Conservation (phyloP, 2,329 filamentous ascomycete genomes). For the Diatrype stigma region DNA sequence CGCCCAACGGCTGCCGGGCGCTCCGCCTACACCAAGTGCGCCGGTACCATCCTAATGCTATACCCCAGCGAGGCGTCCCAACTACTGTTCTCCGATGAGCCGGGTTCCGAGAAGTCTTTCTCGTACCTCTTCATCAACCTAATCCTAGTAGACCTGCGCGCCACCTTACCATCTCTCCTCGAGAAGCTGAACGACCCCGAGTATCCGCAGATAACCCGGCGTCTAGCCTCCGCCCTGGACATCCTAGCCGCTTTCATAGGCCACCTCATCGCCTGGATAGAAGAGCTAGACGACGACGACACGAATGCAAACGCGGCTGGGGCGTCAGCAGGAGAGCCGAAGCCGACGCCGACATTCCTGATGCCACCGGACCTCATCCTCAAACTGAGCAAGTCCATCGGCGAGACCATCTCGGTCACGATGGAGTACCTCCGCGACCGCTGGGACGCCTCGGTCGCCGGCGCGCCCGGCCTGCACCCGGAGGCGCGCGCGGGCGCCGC, state of each 20-base stretch:
- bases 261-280: conserved; percentile 50
- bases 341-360: conserved; percentile 34
- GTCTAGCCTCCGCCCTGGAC: conserved; percentile 59
- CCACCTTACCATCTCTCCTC: conserved; percentile 57
- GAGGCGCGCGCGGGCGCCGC: conserved; percentile 44
- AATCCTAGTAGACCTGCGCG: conserved; percentile 62
- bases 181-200: conserved; percentile 51
- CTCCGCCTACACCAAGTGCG: conserved; percentile 55
- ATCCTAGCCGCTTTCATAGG: conserved; percentile 58
- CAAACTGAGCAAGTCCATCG: conserved; percentile 55
- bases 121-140: conserved; percentile 61
- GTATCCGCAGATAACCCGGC: conserved; percentile 47
- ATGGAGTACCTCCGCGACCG: conserved; percentile 65
- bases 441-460: conserved; percentile 64
- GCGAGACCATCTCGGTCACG: conserved; percentile 59
- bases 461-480: conserved; percentile 57
- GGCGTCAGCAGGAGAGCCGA: conserved; percentile 1
- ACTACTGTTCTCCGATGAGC: conserved; percentile 49
- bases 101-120: conserved; percentile 46
- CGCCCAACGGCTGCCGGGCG: conserved; percentile 52
- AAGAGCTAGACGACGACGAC: conserved; percentile 35
- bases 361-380: conserved; percentile 58
- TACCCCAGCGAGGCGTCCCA: conserved; percentile 44
- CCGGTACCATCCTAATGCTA: conserved; percentile 52
- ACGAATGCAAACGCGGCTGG: conserved; percentile 3